Evolutionary conservation across 2,329 filamentous ascomycete species (phyloP), one percentile per base, ranked within the genome.

Genomic region (Pyrenochaeta sp.): DNA sequence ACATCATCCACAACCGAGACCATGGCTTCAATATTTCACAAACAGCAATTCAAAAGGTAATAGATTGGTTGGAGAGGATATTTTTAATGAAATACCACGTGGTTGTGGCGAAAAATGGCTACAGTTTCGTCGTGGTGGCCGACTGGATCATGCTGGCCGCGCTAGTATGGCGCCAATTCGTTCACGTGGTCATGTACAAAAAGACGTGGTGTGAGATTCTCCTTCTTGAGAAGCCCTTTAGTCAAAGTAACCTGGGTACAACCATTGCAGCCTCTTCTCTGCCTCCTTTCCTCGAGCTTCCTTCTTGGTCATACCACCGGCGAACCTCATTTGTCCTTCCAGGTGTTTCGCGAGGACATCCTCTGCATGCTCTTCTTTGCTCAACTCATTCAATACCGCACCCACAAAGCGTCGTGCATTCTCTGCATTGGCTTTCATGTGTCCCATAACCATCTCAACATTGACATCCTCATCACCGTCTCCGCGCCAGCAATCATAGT

Each of bases 401-500:
- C 84, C 89, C 22, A 99, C 86, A 43, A 97, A 86, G 37, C 85
- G 80, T 70, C 87, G 87, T 22, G 94, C 94, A 66, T 97, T 99
- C 67, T 87, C 81, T 38, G 89, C 81, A 74, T 99, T 99, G 57
- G 90, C 88, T 69, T 88, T 87, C 94, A 99, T 99, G 74, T 96
- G 90, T 49, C 85, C 88, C 85, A 96, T 90, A 42, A 99, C 94
- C 89, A 97, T 96, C 72, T 92, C 89, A 15, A 99, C 94, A 51
- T 91, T 92, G 51, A 99, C 94, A 49, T 83, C 78, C 55, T 86
- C 88, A 29, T 81, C 82, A 44, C 85, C 88, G 35, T 82, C 82
- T 14, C 82, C 85, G 68, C 92, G 88, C 94, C 94, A 99, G 84
- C 93, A 97, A 78, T 99, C 94, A 73, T 99, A 99, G 78, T 99